Base-by-base conservation (phyloP, 768 basidiomycete genomes). In the Lanmaoa rubissima region DNA sequence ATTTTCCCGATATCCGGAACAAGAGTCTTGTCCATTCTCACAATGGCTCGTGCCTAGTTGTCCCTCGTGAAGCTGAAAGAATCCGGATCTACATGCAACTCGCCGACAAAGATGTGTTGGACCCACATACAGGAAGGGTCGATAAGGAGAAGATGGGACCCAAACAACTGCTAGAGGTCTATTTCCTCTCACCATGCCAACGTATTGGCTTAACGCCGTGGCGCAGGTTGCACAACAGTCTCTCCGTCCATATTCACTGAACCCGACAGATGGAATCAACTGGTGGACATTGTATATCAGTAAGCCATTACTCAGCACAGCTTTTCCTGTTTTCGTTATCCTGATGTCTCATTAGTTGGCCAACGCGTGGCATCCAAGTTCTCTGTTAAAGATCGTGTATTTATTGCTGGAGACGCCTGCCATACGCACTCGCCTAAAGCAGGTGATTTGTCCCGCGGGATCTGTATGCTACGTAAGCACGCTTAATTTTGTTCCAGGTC, bases 321-420 rank as follows among this genome's bases (percentile, higher is more conserved):
- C 10, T 21, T 47, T 34, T 6, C 21, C n/a, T 26, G 28, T 39
- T 31, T 45, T 49, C 21, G 12, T 35, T 46, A 5, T n/a, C 11
- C 47, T 51, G 35, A 60, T 17, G 12, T 26, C 41, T 32, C 16
- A 26, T 34, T 38, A 82, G 82, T 84, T 48, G 82, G 82, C 2
- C 82, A 85, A 62, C 76, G 83, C 5, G 78, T 84, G 9, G 81
- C 82, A 14, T 75, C 80, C 32, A 70, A 70, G n/a, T 85, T 78
- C 66, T 76, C 78, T 2, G 62, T 74, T 1, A 58, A 75, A 40
- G 67, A 82, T 34, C 78, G 83, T 5, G 73, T 83, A 2, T 82
- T 84, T 60, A 83, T 84, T 46, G 83, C 79, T 0, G 82, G 83
- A 13, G 82, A 82, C 58, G 81, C 81, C 3, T 83, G 78, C 38